These are phyloP conservation scores for Neofusicoccum ribis DNA, from an alignment of 2,329 filamentous ascomycete genomes.

Conservation along the genomic window DNA sequence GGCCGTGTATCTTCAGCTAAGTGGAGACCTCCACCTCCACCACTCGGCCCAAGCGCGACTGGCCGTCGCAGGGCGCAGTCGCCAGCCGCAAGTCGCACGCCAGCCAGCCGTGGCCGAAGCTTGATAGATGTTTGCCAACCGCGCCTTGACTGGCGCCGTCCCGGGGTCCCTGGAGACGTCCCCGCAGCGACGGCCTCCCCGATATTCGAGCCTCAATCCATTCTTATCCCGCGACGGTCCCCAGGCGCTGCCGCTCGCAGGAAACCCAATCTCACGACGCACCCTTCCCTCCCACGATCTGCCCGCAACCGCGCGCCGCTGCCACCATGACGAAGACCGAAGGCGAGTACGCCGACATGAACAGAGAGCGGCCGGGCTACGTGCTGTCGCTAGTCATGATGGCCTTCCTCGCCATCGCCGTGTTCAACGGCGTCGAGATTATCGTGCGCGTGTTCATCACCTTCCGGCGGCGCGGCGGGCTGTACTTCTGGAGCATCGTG, in stretches of 20 bases:
- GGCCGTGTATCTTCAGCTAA: background rate
- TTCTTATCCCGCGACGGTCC: background rate
- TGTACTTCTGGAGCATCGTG: constrained; percentile 54
- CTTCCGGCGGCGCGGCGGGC: constrained; percentile 48
- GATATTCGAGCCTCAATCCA: background rate
- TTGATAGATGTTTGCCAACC: background rate
- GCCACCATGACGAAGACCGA: background rate
- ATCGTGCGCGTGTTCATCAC: constrained; percentile 39
- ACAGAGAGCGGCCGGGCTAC: background rate
- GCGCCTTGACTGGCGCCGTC: background rate
- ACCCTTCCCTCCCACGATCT: background rate
- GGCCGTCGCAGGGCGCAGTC: background rate
- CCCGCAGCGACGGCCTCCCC: background rate
- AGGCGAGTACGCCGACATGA: background rate
- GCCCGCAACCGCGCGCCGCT: background rate
- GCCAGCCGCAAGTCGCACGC: too few relatives aligned
- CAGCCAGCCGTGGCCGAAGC: background rate
- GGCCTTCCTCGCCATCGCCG: background rate
- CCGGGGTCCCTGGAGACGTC: background rate
- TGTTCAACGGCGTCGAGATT: constrained; percentile 4
- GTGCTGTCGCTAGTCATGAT: background rate
- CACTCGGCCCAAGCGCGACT: background rate
- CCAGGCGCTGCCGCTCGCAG: background rate
- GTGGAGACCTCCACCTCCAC: background rate
- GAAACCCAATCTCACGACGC: background rate